Percentiles rank a stretch among this genome's conserved stretches.
phyloP scores from a whole-genome alignment of 2,329 filamentous ascomycete genomes.

The Madurella mycetomatis region DNA sequence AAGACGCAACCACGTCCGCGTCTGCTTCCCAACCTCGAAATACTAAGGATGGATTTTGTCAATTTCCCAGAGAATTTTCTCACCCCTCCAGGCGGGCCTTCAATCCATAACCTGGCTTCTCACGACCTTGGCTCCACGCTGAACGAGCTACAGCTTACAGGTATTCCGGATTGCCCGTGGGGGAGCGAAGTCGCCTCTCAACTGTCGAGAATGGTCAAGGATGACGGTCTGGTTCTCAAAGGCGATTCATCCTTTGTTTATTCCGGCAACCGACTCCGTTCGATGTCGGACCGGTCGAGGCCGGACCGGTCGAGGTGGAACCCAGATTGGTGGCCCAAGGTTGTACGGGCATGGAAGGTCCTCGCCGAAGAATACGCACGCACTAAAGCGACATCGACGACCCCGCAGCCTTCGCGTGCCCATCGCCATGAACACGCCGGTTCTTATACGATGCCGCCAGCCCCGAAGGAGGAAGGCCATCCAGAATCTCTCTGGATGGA shows the following conservation, averaged over 20 bases:
- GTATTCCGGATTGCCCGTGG: slow-evolving; percentile 46
- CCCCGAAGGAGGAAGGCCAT: slow-evolving; percentile 39
- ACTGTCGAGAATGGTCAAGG: slow-evolving; percentile 48
- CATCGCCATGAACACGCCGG: slow-evolving; percentile 15
- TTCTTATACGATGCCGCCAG: slow-evolving; percentile 35
- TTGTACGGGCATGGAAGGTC: slow-evolving; percentile 43
- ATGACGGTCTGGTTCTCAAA: slow-evolving; percentile 49
- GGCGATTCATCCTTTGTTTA: slow-evolving; percentile 42
- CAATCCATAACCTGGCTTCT: slow-evolving; percentile 49
- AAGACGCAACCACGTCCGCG: slow-evolving; percentile 34
- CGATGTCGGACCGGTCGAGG: slow-evolving; percentile 25
- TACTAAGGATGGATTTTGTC: slow-evolving; percentile 50
- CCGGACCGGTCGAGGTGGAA: neutral
- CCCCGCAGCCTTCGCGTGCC: slow-evolving; percentile 17
- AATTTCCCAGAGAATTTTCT: slow-evolving; percentile 48
- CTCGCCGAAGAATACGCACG: slow-evolving; percentile 20
- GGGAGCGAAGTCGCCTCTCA: slow-evolving; percentile 45
- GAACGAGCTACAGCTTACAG: slow-evolving; percentile 50
- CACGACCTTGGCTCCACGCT: slow-evolving; percentile 51
- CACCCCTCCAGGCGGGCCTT: slow-evolving; percentile 39
- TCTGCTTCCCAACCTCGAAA: slow-evolving; percentile 44
- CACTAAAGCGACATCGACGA: slow-evolving; percentile 25
- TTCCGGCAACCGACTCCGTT: slow-evolving; percentile 37
- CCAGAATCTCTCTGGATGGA: slow-evolving; percentile 39
- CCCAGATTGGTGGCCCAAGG: slow-evolving; percentile 32